These are phyloP conservation scores for Aspergillus olivimuriae DNA, from an alignment of 495 filamentous ascomycete species.

Conservation along the genomic window DNA sequence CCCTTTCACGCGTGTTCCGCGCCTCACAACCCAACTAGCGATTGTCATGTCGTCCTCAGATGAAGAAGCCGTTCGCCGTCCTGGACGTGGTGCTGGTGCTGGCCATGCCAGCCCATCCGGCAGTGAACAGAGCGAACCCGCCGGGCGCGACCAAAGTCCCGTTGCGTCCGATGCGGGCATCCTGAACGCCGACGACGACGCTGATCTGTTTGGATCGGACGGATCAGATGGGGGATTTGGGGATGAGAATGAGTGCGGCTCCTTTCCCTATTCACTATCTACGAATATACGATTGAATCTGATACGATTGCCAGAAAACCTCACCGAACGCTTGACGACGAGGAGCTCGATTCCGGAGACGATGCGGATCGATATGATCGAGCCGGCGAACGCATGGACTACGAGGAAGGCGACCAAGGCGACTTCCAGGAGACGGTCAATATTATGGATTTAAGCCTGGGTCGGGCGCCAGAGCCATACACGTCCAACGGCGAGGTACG, in stretches of 20 bases:
- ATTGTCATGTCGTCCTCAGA: constrained; percentile 36
- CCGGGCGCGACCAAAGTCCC: constrained; percentile 16
- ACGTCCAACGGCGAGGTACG: constrained; percentile 61
- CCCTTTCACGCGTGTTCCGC: background rate
- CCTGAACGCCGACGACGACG: constrained; percentile 43
- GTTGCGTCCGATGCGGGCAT: constrained; percentile 29
- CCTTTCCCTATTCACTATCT: constrained; percentile 13
- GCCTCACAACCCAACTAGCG: background rate
- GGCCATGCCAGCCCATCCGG: constrained; percentile 24
- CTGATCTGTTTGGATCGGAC: constrained; percentile 63
- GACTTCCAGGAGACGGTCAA: constrained; percentile 46
- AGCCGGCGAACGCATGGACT: constrained; percentile 39
- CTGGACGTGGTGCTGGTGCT: constrained; percentile 24
- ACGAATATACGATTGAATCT: constrained; percentile 7
- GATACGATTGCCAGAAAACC: constrained; percentile 31
- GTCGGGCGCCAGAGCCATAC: constrained; percentile 62
- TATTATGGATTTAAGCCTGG: constrained; percentile 53
- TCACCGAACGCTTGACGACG: constrained; percentile 59
- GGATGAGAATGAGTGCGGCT: constrained; percentile 29
- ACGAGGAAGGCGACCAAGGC: constrained; percentile 36
- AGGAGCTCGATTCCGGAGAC: constrained; percentile 75
- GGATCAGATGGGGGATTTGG: constrained; percentile 37
- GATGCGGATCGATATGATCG: constrained; percentile 56
- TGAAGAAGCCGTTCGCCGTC: constrained; percentile 38
- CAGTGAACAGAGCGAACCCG: constrained; percentile 23